Evolutionary conservation across 768 basidiomycete genomes (phyloP), one percentile per base, ranked within the genome.

Genomic region (Lactifluus pinguis): DNA sequence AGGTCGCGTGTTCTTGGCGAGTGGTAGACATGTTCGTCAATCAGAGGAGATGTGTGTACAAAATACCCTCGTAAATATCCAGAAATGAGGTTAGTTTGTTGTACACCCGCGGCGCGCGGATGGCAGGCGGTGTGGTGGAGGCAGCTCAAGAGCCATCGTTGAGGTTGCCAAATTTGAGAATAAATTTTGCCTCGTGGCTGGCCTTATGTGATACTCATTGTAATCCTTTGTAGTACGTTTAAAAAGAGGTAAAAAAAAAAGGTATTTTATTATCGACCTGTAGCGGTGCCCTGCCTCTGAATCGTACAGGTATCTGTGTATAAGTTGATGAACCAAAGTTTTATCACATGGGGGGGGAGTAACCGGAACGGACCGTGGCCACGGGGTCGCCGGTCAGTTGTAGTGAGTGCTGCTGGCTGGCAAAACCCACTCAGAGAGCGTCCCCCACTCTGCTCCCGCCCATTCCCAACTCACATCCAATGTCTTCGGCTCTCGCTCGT

Each of bases 401-500:
- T 34, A 25, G 32, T 7, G 7, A 32, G 5, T 34, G 32, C 32
- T 34, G 32, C 32, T 34, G 32, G 32, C 32, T n/a, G n/a, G n/a
- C n/a, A n/a, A 34, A 9, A 5, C 32, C 4, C 32, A 34, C 6
- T 9, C 32, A 34, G 32, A 34, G 32, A 34, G 32, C 32, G 38
- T 36, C 38, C 38, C 44, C 2, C 36, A 30, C 49, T 19, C 54
- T 34, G 36, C 45, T 45, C 42, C 47, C 41, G 34, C 42, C 41
- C 34, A 34, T 30, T 25, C 44, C 21, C 38, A 52, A 17, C 42
- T 55, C 49, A 6, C 51, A 13, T 65, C 68, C 70, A 64, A 89
- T 89, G 86, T 77, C 85, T 65, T 78, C 80, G 52, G 77, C 82
- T 44, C 68, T 86, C 67, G 83, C 82, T 63, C 83, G 77, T 71